Percentiles rank a stretch among this genome's conserved stretches.
Evolutionary conservation across 177 flowering plant genomes (phyloP).

Genomic region (Telopea speciosissima): DNA sequence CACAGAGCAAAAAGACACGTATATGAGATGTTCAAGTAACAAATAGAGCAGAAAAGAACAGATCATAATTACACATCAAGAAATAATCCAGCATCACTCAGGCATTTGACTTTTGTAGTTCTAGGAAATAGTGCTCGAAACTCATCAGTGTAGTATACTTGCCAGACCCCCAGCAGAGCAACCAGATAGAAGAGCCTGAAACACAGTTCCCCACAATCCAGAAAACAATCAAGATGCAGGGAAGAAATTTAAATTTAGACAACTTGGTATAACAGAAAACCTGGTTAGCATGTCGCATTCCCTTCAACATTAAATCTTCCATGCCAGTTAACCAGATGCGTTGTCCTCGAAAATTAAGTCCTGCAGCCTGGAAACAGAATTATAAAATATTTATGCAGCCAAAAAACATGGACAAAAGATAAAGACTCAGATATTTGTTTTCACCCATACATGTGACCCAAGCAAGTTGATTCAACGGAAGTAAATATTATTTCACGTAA

Average conservation of each 20-base stretch:
- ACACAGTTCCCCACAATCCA: conserved; percentile 3
- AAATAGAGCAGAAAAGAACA: not conserved
- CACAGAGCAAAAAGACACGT: not conserved
- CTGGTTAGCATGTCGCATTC: conserved; percentile 82
- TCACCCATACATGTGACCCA: not conserved
- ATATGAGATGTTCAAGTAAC: not conserved
- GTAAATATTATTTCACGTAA: not conserved
- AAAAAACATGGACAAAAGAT: not conserved
- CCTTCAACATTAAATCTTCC: conserved; percentile 82
- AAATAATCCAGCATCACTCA: conserved; percentile 92
- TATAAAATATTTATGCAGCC: not conserved
- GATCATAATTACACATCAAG: conserved; percentile 62
- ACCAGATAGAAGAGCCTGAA: conserved; percentile 95
- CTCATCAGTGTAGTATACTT: conserved; percentile 83
- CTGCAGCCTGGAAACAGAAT: conserved; percentile 39
- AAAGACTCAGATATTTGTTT: not conserved
- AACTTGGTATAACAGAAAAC: conserved; percentile 20
- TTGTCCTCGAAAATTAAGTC: conserved; percentile 78
- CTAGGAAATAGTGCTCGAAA: conserved; percentile 55
- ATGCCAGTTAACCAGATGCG: conserved; percentile 83
- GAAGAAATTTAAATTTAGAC: conserved; percentile 1
- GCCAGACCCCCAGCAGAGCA: conserved; percentile 98
- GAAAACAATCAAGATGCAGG: not conserved
- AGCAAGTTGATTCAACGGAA: not conserved
- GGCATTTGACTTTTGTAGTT: conserved; percentile 80